Conservation (phyloP, 306 rosid species). For the Gastrolobium bilobum region DNA sequence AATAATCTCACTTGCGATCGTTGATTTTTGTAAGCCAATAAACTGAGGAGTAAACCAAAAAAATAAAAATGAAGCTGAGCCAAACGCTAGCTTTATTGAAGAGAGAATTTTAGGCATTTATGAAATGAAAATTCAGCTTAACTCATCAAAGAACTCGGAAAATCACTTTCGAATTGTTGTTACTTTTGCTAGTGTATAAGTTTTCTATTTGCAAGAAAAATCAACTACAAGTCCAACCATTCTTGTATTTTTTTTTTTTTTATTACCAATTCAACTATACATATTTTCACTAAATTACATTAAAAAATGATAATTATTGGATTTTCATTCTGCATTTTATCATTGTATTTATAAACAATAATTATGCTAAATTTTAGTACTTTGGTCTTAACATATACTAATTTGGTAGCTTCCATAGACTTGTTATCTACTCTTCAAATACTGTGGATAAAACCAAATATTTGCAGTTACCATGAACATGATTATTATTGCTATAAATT, state of each 20-base stretch:
- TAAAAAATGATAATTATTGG: not conserved
- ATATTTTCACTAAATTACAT: not conserved
- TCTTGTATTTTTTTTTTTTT: not conserved
- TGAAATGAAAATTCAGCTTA: not conserved
- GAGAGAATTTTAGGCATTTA: not conserved
- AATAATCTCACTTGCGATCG: constrained; percentile 9
- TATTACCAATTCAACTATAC: constrained; percentile 1
- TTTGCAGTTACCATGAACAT: not conserved
- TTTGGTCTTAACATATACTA: not conserved
- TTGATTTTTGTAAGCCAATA: not conserved
- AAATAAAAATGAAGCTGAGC: not conserved
- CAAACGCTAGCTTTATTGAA: not conserved
- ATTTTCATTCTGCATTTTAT: not conserved
- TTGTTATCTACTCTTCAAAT: not conserved
- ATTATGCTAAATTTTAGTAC: constrained; percentile 1
- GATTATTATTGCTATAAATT: not conserved
- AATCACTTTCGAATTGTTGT: not conserved
- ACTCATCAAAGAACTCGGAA: not conserved
- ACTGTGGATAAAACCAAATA: not conserved
- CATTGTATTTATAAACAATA: not conserved
- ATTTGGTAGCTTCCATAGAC: constrained; percentile 1
- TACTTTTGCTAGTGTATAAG: not conserved
- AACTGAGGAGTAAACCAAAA: not conserved
- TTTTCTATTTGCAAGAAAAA: constrained; percentile 25
- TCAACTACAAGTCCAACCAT: not conserved